These are phyloP conservation scores for Wickerhamiella parazyma DNA, from an alignment of 805 yeast species.

Conservation along the genomic window DNA sequence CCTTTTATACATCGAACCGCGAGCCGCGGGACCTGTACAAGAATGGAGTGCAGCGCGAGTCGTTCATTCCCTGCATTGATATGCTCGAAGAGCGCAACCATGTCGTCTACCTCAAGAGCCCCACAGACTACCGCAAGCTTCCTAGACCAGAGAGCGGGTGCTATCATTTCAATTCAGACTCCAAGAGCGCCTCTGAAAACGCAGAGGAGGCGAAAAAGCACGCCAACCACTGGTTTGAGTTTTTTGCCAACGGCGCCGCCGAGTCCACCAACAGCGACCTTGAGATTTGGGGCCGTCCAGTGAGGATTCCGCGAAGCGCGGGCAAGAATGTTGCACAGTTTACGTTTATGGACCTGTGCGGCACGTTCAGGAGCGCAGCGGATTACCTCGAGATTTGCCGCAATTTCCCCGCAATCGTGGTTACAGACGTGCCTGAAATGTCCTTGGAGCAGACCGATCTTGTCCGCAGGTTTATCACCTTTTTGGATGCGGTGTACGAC, in stretches of 20 bases:
- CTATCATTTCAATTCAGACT: constrained; percentile 49
- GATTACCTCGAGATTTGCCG: constrained; percentile 79
- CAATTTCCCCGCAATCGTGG: constrained; percentile 61
- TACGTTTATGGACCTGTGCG: constrained; percentile 76
- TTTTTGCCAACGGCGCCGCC: constrained; percentile 43
- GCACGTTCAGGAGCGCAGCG: constrained; percentile 79
- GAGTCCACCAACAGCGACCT: constrained; percentile 28
- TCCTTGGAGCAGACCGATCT: constrained; percentile 67
- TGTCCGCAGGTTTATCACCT: constrained; percentile 84
- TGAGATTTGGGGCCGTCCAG: constrained; percentile 75
- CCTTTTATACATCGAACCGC: constrained; percentile 90
- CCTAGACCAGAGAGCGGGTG: constrained; percentile 73
- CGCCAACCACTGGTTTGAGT: constrained; percentile 64
- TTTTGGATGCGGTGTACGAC: constrained; percentile 91
- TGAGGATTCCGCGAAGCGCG: constrained; percentile 60
- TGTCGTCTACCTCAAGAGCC: constrained; percentile 73
- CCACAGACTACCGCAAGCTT: constrained; percentile 84
- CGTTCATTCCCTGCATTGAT: constrained; percentile 85
- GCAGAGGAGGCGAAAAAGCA: constrained; percentile 41
- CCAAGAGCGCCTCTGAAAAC: constrained; percentile 23
- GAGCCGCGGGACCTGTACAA: constrained; percentile 88
- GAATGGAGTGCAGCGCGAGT: constrained; percentile 85
- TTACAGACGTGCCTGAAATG: constrained; percentile 84
- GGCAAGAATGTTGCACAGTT: constrained; percentile 81
- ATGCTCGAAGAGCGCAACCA: constrained; percentile 57